Conservation (phyloP, 1,284 basidiomycete genomes). For the Thelephora terrestris region DNA sequence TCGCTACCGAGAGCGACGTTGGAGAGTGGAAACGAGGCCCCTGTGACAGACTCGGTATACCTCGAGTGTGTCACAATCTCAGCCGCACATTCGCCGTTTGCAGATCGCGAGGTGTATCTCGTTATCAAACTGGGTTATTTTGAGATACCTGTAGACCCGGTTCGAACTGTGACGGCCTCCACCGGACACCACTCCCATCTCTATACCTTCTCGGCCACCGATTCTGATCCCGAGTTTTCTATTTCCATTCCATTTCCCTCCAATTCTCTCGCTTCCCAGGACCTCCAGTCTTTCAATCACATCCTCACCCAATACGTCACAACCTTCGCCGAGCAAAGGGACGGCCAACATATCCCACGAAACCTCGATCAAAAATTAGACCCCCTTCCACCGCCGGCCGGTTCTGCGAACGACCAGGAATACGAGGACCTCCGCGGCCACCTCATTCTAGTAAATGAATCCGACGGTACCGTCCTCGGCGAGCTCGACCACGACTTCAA, state of each 20-base stretch:
- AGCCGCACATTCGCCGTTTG: constrained; percentile 9
- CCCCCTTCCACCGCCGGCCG: not conserved
- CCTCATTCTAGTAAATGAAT: constrained; percentile 67
- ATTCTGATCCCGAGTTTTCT: constrained; percentile 1
- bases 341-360: not conserved
- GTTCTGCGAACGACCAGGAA: not conserved
- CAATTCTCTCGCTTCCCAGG: constrained; percentile 36
- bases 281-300: constrained; percentile 61
- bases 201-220: constrained; percentile 31
- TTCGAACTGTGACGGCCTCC: constrained; percentile 29
- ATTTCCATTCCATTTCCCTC: constrained; percentile 17
- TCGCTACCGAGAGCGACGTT: constrained; percentile 39
- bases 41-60: constrained; percentile 32
- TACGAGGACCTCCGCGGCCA: constrained; percentile 50
- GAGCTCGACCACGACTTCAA: constrained; percentile 52
- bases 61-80: constrained; percentile 46
- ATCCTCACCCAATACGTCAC: constrained; percentile 61
- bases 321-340: constrained; percentile 18
- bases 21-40: constrained; percentile 20
- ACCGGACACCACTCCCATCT: constrained; percentile 28
- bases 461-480: constrained; percentile 65
- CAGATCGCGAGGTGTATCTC: constrained; percentile 45
- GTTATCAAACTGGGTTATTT: constrained; percentile 48
- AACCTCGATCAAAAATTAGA: not conserved
- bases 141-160: constrained; percentile 51